These are phyloP conservation scores for Aureobasidium sp. DNA, from an alignment of 2,329 filamentous ascomycete species.

Conservation along the genomic window DNA sequence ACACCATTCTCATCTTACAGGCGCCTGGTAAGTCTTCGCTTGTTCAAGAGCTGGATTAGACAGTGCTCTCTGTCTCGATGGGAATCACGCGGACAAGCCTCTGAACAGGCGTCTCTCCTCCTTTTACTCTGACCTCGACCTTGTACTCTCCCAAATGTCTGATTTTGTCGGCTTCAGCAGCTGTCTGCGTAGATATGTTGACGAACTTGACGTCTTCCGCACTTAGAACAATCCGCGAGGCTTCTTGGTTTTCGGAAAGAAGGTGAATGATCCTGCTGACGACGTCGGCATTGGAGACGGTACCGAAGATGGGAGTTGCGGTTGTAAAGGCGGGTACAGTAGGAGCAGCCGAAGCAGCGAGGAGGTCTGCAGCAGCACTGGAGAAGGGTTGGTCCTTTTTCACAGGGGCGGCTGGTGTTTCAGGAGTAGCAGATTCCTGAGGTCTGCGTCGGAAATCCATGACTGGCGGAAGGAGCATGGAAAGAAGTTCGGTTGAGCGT, in stretches of 20 bases:
- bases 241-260: constrained; percentile 43
- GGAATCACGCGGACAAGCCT: constrained; percentile 31
- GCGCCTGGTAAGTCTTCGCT: no score
- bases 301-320: constrained; percentile 40
- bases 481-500: constrained; percentile 38
- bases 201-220: constrained; percentile 45
- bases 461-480: constrained; percentile 37
- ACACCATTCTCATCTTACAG: no score
- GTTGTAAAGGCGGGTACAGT: constrained; percentile 13
- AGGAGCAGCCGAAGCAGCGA: constrained; percentile 16
- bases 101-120: constrained; percentile 33
- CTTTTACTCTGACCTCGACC: constrained; percentile 43
- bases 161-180: constrained; percentile 32
- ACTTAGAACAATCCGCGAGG: constrained; percentile 38
- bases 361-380: constrained; percentile 12
- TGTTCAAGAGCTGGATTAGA: neutral
- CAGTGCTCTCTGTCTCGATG: neutral
- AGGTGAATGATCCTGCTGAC: constrained; percentile 38
- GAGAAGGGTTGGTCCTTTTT: constrained; percentile 13
- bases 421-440: constrained; percentile 23
- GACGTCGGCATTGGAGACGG: constrained; percentile 45
- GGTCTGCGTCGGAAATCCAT: constrained; percentile 41
- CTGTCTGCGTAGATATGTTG: constrained; percentile 26
- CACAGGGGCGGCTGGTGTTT: constrained; percentile 7
- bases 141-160: constrained; percentile 46